Evolutionary conservation across 805 yeast species (phyloP), one percentile per base, ranked within the genome.

Genomic region (Sporopachydermia quercuum): DNA sequence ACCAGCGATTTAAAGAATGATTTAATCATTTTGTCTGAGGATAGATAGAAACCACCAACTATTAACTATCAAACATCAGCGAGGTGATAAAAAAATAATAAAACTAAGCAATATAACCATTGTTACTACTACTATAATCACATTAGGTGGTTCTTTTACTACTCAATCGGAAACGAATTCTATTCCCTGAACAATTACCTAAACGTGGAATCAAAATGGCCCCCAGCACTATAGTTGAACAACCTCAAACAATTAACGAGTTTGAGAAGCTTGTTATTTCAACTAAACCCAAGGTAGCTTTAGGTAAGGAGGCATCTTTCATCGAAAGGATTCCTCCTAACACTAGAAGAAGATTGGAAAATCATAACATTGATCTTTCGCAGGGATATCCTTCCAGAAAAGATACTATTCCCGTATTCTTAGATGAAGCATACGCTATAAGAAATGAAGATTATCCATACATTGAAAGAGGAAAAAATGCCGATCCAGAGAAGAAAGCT

Each of bases 301-400:
- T 46, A 39, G 45, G 39, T 41, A 16, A 41, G 5, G n/a, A 16
- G 6, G 18, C 38, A 16, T 36, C 38, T 5, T 19, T 14, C 27
- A 36, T 36, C 14, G 38, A 39, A n/a, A 34, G 40, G 16, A 36
- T 52, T 18, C 58, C 58, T 11, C 46, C 37, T 8, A 18, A 50
- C 5, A 50, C 60, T 2, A 43, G 36, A 37, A 47, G 44, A 13
- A 51, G 66, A 45, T 53, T 59, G 16, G 51, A 46, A 6, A 55
- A 51, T 37, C 49, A 51, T 18, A 62, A 62, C 13, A 47, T 61
- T 44, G 65, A 60, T 38, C 19, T 58, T 14, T 45, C 56, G 2
- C 35, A 53, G 18, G 66, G 66, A n/a, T 62, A 62, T 42, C 66
- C 68, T n/a, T 47, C 46, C 13, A 49, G 59, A 42, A 65, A 66